These are phyloP conservation scores for Exidia glandulosa DNA, from an alignment of 768 basidiomycete genomes.

Conservation along the genomic window DNA sequence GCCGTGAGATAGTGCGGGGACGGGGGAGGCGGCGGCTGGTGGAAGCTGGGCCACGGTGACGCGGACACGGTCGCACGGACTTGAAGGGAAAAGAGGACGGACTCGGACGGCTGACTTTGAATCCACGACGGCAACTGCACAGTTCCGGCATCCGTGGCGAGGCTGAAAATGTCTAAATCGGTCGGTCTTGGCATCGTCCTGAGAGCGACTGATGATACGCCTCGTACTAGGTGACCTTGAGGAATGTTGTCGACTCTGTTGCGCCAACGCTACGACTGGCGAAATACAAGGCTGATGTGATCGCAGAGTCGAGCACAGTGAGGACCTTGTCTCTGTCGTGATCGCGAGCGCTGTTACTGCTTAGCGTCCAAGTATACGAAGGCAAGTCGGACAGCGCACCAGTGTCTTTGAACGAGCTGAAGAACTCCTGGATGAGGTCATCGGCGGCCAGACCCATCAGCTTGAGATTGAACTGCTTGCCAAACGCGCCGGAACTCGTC, in stretches of 20 bases:
- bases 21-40: too few relatives aligned
- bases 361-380: not conserved
- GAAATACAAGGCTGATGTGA: conserved; percentile 58
- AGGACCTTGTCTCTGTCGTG: conserved; percentile 48
- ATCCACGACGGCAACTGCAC: too few relatives aligned
- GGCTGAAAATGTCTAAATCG: too few relatives aligned
- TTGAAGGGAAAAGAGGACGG: too few relatives aligned
- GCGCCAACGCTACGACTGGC: conserved; percentile 64
- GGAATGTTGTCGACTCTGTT: conserved; percentile 60
- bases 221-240: conserved; percentile 65
- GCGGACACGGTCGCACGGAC: too few relatives aligned
- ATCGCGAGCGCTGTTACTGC: conserved; percentile 80
- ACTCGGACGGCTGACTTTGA: too few relatives aligned
- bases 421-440: conserved; percentile 79
- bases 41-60: too few relatives aligned
- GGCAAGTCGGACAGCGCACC: conserved; percentile 35
- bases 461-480: conserved; percentile 72
- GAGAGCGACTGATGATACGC: conserved; percentile 67
- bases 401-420: conserved; percentile 75
- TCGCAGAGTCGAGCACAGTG: conserved; percentile 67
- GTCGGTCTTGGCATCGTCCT: too few relatives aligned
- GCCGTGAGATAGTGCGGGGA: too few relatives aligned
- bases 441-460: conserved; percentile 78
- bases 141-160: too few relatives aligned
- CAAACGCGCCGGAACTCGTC: conserved; percentile 64